Base-by-base conservation (phyloP, 1,284 basidiomycete species). In the Meira miltonrushii region DNA sequence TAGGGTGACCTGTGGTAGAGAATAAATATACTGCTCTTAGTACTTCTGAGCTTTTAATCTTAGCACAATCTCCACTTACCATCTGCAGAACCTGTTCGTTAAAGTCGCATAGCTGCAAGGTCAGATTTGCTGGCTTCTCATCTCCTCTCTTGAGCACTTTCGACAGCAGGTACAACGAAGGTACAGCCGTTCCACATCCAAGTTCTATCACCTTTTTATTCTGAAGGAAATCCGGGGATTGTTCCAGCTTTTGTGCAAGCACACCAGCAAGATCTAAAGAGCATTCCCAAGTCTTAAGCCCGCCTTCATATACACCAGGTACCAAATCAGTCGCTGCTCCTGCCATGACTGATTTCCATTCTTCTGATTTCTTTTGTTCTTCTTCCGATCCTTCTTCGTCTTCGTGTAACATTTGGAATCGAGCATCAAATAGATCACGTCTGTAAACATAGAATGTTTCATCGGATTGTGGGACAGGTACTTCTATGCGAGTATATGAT, bases 201-300 rank as follows among this genome's bases (percentile, higher is more conserved):
- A 96, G 79, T 89, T 93, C 60, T 1, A 25, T 23, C 11, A 40
- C 72, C 46, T 23, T 48, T 23, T 48, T 48, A 12, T 48, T 48
- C 21, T 23, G 13, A 3, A 48, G 46, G 7, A n/a, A 48, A 25
- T 23, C 46, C 5, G 17, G 17, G 7, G 17, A 13, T 25, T 48
- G 4, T n/a, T 3, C n/a, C 25, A 48, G 4, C 21, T 21, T 13
- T 21, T 54, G 25, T 19, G 70, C 55, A 2, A 78, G 70, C 19
- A 62, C 65, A 11, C 65, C 61, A 33, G 75, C 89, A 0, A 98
- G 82, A 78, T 97, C 94, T 13, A 93, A 79, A 39, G 90, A 89
- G 64, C 92, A 95, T 78, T 98, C 94, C 94, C 94, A 98, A 2
- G 92, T 96, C 80, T 97, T 97, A 57, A 98, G 78, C 0, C 94